These are phyloP conservation scores for Globisporangium okanoganense DNA, from an alignment of 352 stramenopile species.

Conservation along the genomic window DNA sequence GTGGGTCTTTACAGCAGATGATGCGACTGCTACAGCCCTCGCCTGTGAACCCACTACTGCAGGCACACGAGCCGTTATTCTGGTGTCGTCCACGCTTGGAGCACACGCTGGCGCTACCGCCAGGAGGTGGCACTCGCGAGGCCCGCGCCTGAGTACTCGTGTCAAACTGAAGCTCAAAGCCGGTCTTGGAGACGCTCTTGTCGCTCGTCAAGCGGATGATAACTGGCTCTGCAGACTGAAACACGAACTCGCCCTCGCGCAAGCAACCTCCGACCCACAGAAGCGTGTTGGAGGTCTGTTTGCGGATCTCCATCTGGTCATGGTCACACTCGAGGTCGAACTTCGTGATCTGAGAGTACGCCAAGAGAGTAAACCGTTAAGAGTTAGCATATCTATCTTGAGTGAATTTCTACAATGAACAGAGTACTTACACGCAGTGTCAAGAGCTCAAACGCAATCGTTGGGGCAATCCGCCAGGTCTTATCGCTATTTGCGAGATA, in stretches of 20 bases:
- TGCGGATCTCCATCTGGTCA: constrained; percentile 46
- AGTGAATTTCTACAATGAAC: not conserved
- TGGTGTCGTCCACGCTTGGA: constrained; percentile 31
- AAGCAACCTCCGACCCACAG: constrained; percentile 58
- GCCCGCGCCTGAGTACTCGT: constrained; percentile 18
- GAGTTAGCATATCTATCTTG: not conserved
- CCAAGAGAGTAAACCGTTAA: not conserved
- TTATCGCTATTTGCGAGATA: constrained; percentile 32
- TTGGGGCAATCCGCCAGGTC: constrained; percentile 36
- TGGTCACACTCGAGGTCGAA: constrained; percentile 76
- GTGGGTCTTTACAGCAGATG: constrained; percentile 43
- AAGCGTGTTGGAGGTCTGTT: constrained; percentile 15
- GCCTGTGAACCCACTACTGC: constrained; percentile 64
- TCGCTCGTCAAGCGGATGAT: constrained; percentile 42
- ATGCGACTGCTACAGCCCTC: constrained; percentile 67
- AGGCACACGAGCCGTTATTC: constrained; percentile 37
- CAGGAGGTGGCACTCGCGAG: constrained; percentile 33
- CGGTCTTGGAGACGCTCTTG: constrained; percentile 28
- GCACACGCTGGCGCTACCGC: constrained; percentile 19
- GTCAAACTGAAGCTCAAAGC: constrained; percentile 50
- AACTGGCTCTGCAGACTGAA: constrained; percentile 29
- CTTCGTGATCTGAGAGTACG: constrained; percentile 18
- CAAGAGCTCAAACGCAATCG: constrained; percentile 19
- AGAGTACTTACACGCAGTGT: constrained; percentile 22
- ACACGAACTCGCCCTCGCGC: constrained; percentile 32